Evolutionary conservation across 2,329 filamentous ascomycete species (phyloP), one percentile per base, ranked within the genome.

Genomic region (Cladobotryum mycophilum): DNA sequence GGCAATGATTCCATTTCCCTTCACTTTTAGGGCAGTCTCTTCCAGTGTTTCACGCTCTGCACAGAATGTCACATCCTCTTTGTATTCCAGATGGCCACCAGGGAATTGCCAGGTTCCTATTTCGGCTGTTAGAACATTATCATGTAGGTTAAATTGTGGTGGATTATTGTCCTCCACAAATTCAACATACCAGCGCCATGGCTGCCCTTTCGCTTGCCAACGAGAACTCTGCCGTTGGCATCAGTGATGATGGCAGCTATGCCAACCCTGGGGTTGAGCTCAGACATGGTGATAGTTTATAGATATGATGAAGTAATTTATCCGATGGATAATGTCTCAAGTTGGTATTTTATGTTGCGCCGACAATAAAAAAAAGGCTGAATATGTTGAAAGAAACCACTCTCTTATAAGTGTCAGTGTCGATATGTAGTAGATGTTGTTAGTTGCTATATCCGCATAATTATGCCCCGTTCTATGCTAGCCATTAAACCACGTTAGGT

Each of bases 71-170:
- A 81, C 75, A 2, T 72, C 73, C 62, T 92, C 88, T 54, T 79
- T 78, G 51, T 79, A 78, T 54, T 92, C 88, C 14, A 91, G 76
- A 59, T 92, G 86, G 0, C 88, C 88, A 18, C 88, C 88, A 0
- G 88, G 86, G 13, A 89, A 77, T 45, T 82, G 83, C 68, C 78
- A 81, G 0, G 78, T 82, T 1, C 79, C 82, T 79, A 33, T 11
- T 53, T 55, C 3, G 36, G 34, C 37, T 41, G 40, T 48, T 4
- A 20, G n/a, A 17, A 25, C 5, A 1, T 22, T 1, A 13, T 2
- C 3, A 12, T 18, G 20, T 3, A 35, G 3, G 14, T 1, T 40
- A 14, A 40, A 40, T 5, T 40, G 41, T 9, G 3, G 6, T 14
- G 15, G 30, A 3, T 38, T 41, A 18, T 22, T 14, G 37, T 25